Evolutionary conservation across 306 rosid species (phyloP), one percentile per base, ranked within the genome.

Genomic region (Ochetophila trinervis): DNA sequence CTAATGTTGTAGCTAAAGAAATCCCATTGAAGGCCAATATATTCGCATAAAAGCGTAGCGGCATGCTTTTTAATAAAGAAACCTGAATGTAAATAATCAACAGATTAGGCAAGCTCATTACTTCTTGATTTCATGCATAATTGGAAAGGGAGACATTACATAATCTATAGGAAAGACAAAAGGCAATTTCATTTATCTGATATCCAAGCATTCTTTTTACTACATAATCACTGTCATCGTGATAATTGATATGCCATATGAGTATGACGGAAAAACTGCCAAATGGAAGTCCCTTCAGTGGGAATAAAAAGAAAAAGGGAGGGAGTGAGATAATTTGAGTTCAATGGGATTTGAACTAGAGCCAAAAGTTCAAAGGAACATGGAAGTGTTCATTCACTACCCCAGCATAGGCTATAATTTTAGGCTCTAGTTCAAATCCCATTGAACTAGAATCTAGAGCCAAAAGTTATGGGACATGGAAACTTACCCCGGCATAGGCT

Each of bases 21-120:
- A 80, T 71, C 21, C 35, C 49, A 22, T 70, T 69, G 82, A 84
- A 84, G 52, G 84, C 73, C 54, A 84, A 18, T 22, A 27, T 62
- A 45, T 81, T 84, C 47, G 84, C 86, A 8, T 57, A 69, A 49
- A 84, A 75, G 63, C 86, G 89, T 27, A 84, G 63, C 5, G 86
- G 86, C 45, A 67, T 5, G 80, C 84, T 75, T 71, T 63, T 73
- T 70, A 84, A 70, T 50, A 84, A 59, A 40, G 78, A 81, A 58
- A 81, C 86, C 89, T 84, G 71, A 44, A 63, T 32, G 36, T 6
- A 66, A 50, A 47, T n/a, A 34, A 34, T 18, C 19, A 34, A 47
- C n/a, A 65, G 20, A 14, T 65, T 52, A 55, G 6, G 52, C 16
- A 60, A 59, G 57, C 44, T 19, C 44, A 13, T 30, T 61, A 27